These are phyloP conservation scores for Pascua sp. DNA, from an alignment of 1,284 basidiomycete genomes.

Conservation along the genomic window DNA sequence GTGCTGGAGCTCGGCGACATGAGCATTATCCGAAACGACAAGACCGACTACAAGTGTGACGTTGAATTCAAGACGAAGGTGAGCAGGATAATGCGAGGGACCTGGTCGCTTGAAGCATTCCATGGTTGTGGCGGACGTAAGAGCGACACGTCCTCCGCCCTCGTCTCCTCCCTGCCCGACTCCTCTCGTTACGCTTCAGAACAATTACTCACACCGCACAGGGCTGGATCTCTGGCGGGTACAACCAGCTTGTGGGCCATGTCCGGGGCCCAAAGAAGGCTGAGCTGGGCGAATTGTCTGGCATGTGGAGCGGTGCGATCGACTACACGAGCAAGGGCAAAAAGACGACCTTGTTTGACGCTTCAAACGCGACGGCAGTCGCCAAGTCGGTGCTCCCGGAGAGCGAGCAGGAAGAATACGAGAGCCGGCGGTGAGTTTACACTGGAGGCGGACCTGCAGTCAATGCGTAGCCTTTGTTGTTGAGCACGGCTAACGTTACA, in stretches of 20 bases:
- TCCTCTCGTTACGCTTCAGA: too few species aligned
- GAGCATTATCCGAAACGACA: conserved; percentile 78
- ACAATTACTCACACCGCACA: conserved; percentile 34
- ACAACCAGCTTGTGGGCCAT: conserved; percentile 84
- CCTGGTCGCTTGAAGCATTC: background rate
- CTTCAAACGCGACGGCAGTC: conserved; percentile 65
- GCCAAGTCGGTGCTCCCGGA: conserved; percentile 82
- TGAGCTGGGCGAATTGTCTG: conserved; percentile 82
- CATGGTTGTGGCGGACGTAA: background rate
- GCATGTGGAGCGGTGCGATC: conserved; percentile 89
- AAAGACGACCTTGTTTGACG: conserved; percentile 81
- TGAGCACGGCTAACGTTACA: background rate
- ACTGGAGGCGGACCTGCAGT: too few species aligned
- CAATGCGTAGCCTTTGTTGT: too few species aligned
- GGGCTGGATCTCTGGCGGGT: conserved; percentile 96
- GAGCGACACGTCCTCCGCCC: too few species aligned
- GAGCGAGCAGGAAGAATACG: conserved; percentile 82
- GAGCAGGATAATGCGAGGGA: background rate
- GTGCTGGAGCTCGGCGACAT: conserved; percentile 91
- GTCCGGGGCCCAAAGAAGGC: conserved; percentile 60
- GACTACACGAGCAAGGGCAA: conserved; percentile 71
- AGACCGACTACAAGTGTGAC: conserved; percentile 70
- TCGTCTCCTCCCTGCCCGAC: background rate
- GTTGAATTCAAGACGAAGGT: conserved; percentile 97
- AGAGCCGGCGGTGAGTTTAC: conserved; percentile 68